These are phyloP conservation scores for Galeopsis tetrahit DNA, from an alignment of 257 asterid genomes.

Conservation along the genomic window DNA sequence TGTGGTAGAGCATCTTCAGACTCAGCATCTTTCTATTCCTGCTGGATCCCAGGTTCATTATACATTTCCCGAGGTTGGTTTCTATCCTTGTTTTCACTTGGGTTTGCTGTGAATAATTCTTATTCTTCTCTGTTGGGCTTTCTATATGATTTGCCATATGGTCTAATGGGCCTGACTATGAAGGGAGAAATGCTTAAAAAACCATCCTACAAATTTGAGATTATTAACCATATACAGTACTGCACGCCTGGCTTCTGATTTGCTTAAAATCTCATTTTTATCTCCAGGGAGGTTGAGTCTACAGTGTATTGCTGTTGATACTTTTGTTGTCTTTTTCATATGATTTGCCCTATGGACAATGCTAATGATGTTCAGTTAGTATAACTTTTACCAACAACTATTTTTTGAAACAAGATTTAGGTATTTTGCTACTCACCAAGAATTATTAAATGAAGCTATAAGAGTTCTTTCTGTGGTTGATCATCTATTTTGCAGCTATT, in stretches of 20 bases:
- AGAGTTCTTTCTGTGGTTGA: slow-evolving; percentile 22
- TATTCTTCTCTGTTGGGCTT: background rate
- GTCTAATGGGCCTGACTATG: too few relatives aligned
- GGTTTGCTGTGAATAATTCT: slow-evolving; percentile 14
- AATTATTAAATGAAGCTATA: slow-evolving; percentile 5
- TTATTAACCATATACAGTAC: background rate
- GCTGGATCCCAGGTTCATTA: slow-evolving; percentile 59
- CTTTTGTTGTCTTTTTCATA: too few relatives aligned
- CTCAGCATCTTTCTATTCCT: slow-evolving; percentile 62
- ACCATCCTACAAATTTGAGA: background rate
- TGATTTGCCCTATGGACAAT: too few relatives aligned
- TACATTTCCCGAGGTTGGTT: slow-evolving; percentile 85
- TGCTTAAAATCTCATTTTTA: too few relatives aligned
- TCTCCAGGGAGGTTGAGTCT: too few relatives aligned
- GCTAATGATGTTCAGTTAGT: background rate
- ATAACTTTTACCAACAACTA: slow-evolving; percentile 3
- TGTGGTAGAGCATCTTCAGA: slow-evolving; percentile 75
- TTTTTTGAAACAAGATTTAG: slow-evolving; percentile 9
- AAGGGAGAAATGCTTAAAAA: background rate
- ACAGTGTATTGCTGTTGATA: too few relatives aligned
- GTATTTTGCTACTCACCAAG: background rate
- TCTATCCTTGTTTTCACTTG: slow-evolving; percentile 30
- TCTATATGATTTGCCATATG: too few relatives aligned
- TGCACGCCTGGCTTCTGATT: too few relatives aligned
- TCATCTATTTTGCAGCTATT: slow-evolving; percentile 58